These are phyloP conservation scores for Purpureocillium takamizusanense DNA, from an alignment of 2,329 filamentous ascomycete genomes.

Conservation along the genomic window DNA sequence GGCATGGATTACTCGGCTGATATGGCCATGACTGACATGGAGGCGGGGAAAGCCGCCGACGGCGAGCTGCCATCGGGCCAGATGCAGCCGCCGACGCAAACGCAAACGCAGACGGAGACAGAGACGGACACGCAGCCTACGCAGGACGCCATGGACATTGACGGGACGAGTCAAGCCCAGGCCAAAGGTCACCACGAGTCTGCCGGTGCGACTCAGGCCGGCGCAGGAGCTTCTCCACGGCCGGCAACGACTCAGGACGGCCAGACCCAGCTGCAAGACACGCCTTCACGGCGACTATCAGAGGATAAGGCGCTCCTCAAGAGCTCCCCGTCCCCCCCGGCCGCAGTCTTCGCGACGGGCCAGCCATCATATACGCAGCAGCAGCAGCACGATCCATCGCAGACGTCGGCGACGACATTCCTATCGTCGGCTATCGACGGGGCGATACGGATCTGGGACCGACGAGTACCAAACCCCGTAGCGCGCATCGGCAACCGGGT, in stretches of 20 bases:
- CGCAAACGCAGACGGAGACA: neutral
- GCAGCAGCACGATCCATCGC: conserved; percentile 41
- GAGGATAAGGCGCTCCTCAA: conserved; percentile 8
- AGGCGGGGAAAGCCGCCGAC: conserved; percentile 12
- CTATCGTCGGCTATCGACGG: conserved; percentile 84
- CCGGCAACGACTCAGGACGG: no score
- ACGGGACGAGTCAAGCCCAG: neutral
- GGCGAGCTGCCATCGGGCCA: conserved; percentile 3
- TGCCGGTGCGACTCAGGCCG: neutral
- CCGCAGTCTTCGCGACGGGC: conserved; percentile 20
- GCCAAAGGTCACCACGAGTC: neutral
- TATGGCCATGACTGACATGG: conserved; percentile 30
- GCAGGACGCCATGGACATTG: conserved; percentile 9
- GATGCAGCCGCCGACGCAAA: neutral
- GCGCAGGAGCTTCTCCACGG: no score
- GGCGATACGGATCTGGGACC: conserved; percentile 86
- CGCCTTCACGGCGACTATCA: conserved; percentile 1
- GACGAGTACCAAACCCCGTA: conserved; percentile 64
- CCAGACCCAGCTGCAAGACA: no score
- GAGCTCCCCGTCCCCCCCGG: conserved; percentile 11
- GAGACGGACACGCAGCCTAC: neutral
- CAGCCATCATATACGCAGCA: conserved; percentile 25
- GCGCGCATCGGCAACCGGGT: conserved; percentile 68
- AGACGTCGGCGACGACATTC: conserved; percentile 70
- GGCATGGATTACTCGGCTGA: conserved; percentile 33